Evolutionary conservation across 148 eudicot species (phyloP), one percentile per base, ranked within the genome.

Genomic region (Vaccinium myrtillus): DNA sequence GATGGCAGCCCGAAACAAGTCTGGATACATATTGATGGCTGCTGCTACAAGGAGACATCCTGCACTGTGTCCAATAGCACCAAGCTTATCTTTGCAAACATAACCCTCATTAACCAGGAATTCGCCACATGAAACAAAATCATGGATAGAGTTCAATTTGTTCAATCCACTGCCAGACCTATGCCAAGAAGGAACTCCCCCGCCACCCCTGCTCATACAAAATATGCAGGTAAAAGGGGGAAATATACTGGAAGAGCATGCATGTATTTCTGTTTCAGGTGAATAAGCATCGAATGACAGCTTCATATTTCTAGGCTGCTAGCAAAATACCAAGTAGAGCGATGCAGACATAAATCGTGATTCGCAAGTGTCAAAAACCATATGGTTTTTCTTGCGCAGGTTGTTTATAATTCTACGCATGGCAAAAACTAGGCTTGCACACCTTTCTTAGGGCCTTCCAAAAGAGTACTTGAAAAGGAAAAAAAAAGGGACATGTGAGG

Each of bases 1-100:
- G 87, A 97, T 92, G 75, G 93, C 95, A 90, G 98, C 95, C 51
- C 86, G 83, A 87, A 97, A 95, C 65, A 97, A 85, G 77, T 88
- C 83, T 36, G 98, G 99, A 77, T 86, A 83, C 86, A 91, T 85
- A 87, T 97, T 97, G 80, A 93, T 87, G 74, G 99, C 94, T 61
- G 99, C 98, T 21, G 94, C 98, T 43, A 93, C 89, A 69, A 95
- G 93, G 77, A 97, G 93, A 90, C 91, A 83, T 85, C 99, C 99
- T 13, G 99, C 99, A 91, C 99, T 97, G 36, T 87, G 82, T 83
- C 95, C 98, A 78, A 94, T 61, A 71, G 95, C 96, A 85, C 95
- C 90, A 81, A 97, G 96, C 88, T 86, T 87, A 84, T 86, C 90
- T 86, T 86, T 87, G 75, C 88, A 79, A 84, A 95, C 91, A 82